A percentile compares a stretch with the other conserved stretches of the same genome.
phyloP scores from a whole-genome alignment of 2,329 filamentous ascomycete genomes.

The Cladophialophora immunda region DNA sequence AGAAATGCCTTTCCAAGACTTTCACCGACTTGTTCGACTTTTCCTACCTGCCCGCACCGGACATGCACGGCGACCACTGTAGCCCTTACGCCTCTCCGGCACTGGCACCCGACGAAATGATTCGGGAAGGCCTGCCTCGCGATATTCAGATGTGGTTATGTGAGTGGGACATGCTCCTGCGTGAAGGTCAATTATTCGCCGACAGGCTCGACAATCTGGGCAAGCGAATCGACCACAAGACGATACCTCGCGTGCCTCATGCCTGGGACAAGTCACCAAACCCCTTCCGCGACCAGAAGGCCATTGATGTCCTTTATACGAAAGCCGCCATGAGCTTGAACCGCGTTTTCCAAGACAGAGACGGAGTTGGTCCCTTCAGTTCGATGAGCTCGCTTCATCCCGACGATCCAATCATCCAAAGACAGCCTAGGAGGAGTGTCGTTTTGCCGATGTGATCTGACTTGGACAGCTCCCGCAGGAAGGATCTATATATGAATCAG shows the following conservation, averaged over 20 bases:
- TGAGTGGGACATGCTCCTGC: constrained; percentile 73
- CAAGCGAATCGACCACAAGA: constrained; percentile 55
- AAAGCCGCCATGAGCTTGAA: constrained; percentile 56
- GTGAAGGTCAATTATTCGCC: constrained; percentile 62
- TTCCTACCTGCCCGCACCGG: constrained; percentile 55
- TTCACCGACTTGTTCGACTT: constrained; percentile 61
- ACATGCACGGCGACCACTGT: constrained; percentile 56
- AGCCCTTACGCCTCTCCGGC: constrained; percentile 69
- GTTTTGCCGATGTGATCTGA: constrained; percentile 32
- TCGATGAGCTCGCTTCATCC: constrained; percentile 38
- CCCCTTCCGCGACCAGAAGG: constrained; percentile 55
- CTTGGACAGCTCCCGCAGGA: constrained; percentile 7
- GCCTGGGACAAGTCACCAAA: constrained; percentile 60
- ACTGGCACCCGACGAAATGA: constrained; percentile 62
- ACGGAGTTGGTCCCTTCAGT: constrained; percentile 33
- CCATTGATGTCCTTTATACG: constrained; percentile 53
- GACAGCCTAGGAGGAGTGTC: constrained; percentile 36
- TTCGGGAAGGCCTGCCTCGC: constrained; percentile 63
- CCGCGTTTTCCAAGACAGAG: constrained; percentile 47
- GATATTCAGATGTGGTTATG: constrained; percentile 70
- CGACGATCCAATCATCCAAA: constrained; percentile 35
- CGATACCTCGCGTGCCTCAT: constrained; percentile 57
- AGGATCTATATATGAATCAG: constrained; percentile 18
- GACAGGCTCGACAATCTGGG: constrained; percentile 51
- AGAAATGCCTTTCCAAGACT: constrained; percentile 57